These are phyloP conservation scores for sorghum (Sorghum bicolor) DNA, from an alignment of 176 grass and related monocot species.

Conservation along the genomic window DNA sequence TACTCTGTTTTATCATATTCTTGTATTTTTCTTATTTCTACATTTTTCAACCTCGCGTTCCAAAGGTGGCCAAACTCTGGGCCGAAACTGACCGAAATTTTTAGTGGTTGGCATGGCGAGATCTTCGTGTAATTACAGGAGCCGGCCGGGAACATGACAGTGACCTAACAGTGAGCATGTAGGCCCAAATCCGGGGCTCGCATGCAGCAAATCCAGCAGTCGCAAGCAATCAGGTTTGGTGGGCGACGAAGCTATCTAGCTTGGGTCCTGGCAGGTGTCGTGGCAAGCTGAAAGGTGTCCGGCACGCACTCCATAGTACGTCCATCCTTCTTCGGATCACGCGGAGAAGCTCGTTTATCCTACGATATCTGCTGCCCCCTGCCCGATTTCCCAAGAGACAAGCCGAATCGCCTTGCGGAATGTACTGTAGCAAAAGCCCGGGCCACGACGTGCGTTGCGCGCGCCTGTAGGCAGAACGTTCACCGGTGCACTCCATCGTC, in stretches of 20 bases:
- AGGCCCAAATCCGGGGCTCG: constrained; percentile 24
- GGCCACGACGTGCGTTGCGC: constrained; percentile 24
- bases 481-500: background rate
- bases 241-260: constrained; percentile 2
- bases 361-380: constrained; percentile 26
- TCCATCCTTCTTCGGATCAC: constrained; percentile 31
- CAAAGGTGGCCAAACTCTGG: too few species aligned
- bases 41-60: too few species aligned
- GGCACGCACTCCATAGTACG: background rate
- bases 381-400: constrained; percentile 32
- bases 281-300: constrained; percentile 18
- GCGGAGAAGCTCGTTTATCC: constrained; percentile 13
- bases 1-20: too few species aligned
- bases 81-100: background rate
- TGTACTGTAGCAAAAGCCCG: constrained; percentile 14
- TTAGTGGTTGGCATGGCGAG: background rate
- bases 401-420: constrained; percentile 23
- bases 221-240: constrained; percentile 21
- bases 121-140: background rate
- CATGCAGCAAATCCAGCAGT: background rate
- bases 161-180: constrained; percentile 10
- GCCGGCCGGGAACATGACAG: constrained; percentile 1
- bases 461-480: background rate
- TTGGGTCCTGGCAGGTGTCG: background rate
- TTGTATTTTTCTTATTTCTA: too few species aligned